Evolutionary conservation across 169 alveolate species (phyloP), one percentile per base, ranked within the genome.

Genomic region (Pseudocohnilembus persalinus): DNA sequence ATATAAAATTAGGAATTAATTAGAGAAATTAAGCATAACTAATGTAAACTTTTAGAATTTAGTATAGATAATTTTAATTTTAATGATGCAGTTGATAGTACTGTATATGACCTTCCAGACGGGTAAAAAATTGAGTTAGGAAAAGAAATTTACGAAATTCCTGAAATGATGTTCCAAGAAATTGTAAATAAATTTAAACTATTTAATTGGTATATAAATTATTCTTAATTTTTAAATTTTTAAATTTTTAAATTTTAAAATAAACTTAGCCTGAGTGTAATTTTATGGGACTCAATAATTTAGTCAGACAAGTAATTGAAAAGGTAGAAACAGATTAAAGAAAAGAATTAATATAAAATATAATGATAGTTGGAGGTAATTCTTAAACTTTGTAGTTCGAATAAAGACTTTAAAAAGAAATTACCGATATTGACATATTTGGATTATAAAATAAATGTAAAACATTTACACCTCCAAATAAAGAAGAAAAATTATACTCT

Each of bases 361-460:
- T 91, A 0, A 88, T 83, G 80, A 64, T 91, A 49, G 88, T 89
- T 73, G 95, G 95, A 26, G 95, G 95, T 49, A 84, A 88, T 79
- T 82, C 92, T 26, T 79, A 85, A 65, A 86, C 88, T 63, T 83
- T 84, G 26, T 86, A 91, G 68, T 83, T 88, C 76, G 76, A 85
- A 32, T 87, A 86, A 81, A 83, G 91, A 83, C 77, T 88, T 29
- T 79, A 85, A 84, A 91, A 88, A 88, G 88, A 89, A 33, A 83
- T 88, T n/a, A 63, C 82, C 26, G 83, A 87, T 31, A 80, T 82
- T 15, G 84, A 91, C 74, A 83, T 87, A 27, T 80, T 83, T 31
- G 85, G 88, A 74, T 64, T 87, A n/a, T 82, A 90, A 32, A 33
- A 80, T 30, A 73, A 83, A 74, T 84, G 85, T 6, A 91, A 82